Evolutionary conservation across 202 grass and related monocot species (phyloP).

Genomic region (Saccharum hybrid): DNA sequence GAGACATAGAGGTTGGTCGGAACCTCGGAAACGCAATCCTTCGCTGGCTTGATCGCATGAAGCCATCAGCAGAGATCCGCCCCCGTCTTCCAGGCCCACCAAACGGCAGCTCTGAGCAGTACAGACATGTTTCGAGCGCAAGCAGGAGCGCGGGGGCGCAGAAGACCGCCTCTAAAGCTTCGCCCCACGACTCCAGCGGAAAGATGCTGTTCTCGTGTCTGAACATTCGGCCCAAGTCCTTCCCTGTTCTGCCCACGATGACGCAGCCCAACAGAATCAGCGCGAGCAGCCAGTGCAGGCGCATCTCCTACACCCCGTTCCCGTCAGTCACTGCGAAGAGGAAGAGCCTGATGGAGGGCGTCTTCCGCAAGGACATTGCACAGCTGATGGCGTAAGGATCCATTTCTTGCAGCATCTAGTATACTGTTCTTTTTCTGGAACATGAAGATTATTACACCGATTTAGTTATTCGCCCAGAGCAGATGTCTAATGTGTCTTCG

Average conservation of each 20-base stretch:
- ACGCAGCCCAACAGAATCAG: constrained; percentile 53
- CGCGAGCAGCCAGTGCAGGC: constrained; percentile 55
- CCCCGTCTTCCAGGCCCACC: constrained; percentile 45
- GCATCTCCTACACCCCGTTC: constrained; percentile 48
- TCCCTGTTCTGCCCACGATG: constrained; percentile 65
- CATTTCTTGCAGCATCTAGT: constrained; percentile 7
- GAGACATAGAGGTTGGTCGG: constrained; percentile 78
- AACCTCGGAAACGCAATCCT: constrained; percentile 82
- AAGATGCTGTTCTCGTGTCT: constrained; percentile 71
- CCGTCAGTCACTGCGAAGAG: constrained; percentile 43
- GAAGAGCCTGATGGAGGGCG: constrained; percentile 52
- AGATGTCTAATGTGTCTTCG: neutral
- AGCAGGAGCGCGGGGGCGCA: constrained; percentile 50
- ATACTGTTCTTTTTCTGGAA: constrained; percentile 22
- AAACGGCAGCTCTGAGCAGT: constrained; percentile 33
- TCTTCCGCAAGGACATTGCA: constrained; percentile 89
- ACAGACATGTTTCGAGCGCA: constrained; percentile 40
- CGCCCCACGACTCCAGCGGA: constrained; percentile 49
- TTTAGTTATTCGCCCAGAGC: constrained; percentile 20
- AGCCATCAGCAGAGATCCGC: constrained; percentile 92
- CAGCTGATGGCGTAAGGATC: constrained; percentile 66
- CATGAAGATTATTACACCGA: neutral
- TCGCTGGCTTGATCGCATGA: constrained; percentile 92
- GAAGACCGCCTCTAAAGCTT: constrained; percentile 42
- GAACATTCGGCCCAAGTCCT: constrained; percentile 63